Base-by-base conservation (phyloP, 225 moss, liverwort and hornwort species). In the Lunularia cruciata region DNA sequence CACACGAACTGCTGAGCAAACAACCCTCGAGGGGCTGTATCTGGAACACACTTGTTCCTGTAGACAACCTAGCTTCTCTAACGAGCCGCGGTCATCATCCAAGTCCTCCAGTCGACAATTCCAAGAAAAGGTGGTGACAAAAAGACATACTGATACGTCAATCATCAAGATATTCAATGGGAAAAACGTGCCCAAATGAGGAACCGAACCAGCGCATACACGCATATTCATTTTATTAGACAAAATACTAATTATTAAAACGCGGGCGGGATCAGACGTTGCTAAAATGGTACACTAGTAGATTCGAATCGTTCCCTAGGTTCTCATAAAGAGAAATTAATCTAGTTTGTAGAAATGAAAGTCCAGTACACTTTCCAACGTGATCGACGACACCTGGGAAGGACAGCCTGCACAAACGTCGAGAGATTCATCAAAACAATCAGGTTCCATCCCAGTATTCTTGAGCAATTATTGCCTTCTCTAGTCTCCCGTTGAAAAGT, bases 361-460 rank as follows among this genome's bases (percentile, higher is more conserved):
- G 14, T 3, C 57, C 16, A 57, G 30, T 31, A 33, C 57, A 57
- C 57, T 57, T 32, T 57, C 57, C 31, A 32, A 12, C 57, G 26
- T 57, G 5, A 57, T 31, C 31, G 10, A 57, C 32, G 49, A 16
- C 57, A 57, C 30, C 3, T 57, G 57, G 15, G 3, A 53, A 25
- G 31, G 57, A 32, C 6, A 34, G 58, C 36, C 36, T 60, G 59
- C 59, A 60, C 34, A 60, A n/a, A 60, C 37, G 35, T 60, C 11
- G 37, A 60, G 20, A 60, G 59, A 1, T 8, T 35, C 18, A 37
- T 60, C 59, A 60, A 37, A 20, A n/a, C 20, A 4, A 37, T 19
- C 35, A 32, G 20, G 7, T 19, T 60, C 22, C 18, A 36, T 36
- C 6, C 6, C 40, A 40, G 13, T 60, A 37, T 35, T 16, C 59